Conservation (phyloP, 331 rosid species). For the Telfairia occidentalis region DNA sequence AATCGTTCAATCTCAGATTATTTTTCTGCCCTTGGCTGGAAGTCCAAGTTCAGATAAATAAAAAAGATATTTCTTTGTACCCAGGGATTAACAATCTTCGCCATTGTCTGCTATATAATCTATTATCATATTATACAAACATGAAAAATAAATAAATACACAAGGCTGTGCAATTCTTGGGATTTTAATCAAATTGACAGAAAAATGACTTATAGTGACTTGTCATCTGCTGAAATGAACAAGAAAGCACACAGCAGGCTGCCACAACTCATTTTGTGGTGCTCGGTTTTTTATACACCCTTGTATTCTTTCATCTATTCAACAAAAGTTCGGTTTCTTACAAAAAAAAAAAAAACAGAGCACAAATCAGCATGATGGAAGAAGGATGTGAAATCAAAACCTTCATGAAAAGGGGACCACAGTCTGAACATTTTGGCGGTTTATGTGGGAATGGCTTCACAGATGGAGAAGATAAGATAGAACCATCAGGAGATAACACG, state of each 20-base stretch:
- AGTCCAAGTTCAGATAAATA: background rate
- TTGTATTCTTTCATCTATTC: no score
- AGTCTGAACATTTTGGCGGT: slow-evolving; percentile 90
- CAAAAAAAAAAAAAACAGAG: no score
- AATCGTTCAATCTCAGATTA: background rate
- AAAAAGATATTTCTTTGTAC: background rate
- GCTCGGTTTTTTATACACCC: no score
- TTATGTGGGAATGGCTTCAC: slow-evolving; percentile 78
- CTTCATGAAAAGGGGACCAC: slow-evolving; percentile 87
- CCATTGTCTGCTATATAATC: background rate
- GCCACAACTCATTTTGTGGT: no score
- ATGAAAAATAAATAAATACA: background rate
- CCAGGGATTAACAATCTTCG: background rate
- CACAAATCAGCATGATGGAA: background rate
- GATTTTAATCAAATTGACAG: background rate
- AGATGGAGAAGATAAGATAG: slow-evolving; percentile 59
- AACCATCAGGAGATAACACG: slow-evolving; percentile 39
- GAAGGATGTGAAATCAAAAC: slow-evolving; percentile 20
- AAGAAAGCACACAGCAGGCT: background rate
- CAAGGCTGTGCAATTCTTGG: background rate
- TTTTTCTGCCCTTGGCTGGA: background rate
- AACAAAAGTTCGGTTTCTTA: no score
- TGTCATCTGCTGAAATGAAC: background rate
- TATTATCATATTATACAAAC: background rate
- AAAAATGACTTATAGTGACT: background rate